Conservation (phyloP, 148 eudicot genomes). For the Polygonum aviculare region DNA sequence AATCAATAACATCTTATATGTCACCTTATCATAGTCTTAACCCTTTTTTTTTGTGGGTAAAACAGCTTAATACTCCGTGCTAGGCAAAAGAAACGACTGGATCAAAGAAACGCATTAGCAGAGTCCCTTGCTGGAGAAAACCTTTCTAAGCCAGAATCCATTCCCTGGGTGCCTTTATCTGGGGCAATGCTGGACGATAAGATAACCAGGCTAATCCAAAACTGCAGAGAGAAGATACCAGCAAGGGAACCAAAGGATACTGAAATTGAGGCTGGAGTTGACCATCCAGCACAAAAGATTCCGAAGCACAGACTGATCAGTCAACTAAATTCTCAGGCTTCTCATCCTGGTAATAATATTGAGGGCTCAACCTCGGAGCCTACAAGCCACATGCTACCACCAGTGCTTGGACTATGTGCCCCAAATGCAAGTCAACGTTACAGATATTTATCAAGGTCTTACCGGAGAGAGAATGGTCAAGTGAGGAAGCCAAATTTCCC, state of each 20-base stretch:
- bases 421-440: slow-evolving; percentile 67
- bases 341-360: slow-evolving; percentile 21
- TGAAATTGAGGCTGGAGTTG: slow-evolving; percentile 21
- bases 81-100: slow-evolving; percentile 77
- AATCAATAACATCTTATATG: not conserved
- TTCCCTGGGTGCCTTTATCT: slow-evolving; percentile 20
- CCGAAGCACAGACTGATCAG: slow-evolving; percentile 30
- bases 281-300: slow-evolving; percentile 21
- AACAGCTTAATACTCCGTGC: slow-evolving; percentile 80
- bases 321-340: slow-evolving; percentile 20
- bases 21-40: not conserved
- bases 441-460: slow-evolving; percentile 35
- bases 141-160: slow-evolving; percentile 22
- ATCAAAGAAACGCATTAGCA: slow-evolving; percentile 35
- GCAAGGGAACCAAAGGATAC: slow-evolving; percentile 25
- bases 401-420: slow-evolving; percentile 89
- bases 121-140: slow-evolving; percentile 23
- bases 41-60: slow-evolving; percentile 7
- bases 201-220: too few species aligned
- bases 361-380: slow-evolving; percentile 20
- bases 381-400: slow-evolving; percentile 38
- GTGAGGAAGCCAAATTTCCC: slow-evolving; percentile 38
- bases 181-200: slow-evolving; percentile 17
- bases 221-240: slow-evolving; percentile 18
- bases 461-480: slow-evolving; percentile 41